These are phyloP conservation scores for Hygrocybe coccinea DNA, from an alignment of 768 basidiomycete genomes.

Conservation along the genomic window DNA sequence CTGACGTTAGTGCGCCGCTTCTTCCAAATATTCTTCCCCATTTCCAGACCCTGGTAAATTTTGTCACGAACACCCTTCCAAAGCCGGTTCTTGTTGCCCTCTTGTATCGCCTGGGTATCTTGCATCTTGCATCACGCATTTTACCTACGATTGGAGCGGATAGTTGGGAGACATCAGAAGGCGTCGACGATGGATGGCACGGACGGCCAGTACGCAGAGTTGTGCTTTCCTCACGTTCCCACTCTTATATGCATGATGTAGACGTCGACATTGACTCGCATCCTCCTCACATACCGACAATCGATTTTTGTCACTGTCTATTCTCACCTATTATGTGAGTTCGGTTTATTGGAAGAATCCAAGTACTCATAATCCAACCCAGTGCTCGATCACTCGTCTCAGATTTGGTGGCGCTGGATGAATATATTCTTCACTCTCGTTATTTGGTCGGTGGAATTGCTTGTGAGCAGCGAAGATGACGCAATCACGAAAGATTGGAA, in stretches of 20 bases:
- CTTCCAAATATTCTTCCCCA: conserved; percentile 77
- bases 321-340: conserved; percentile 77
- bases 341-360: neutral
- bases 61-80: conserved; percentile 79
- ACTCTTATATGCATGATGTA: conserved; percentile 22
- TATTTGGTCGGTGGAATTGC: conserved; percentile 77
- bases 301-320: conserved; percentile 83
- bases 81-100: conserved; percentile 79
- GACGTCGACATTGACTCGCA: conserved; percentile 71
- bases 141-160: conserved; percentile 81
- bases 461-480: conserved; percentile 76
- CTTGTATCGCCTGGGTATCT: conserved; percentile 71
- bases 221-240: conserved; percentile 1
- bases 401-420: conserved; percentile 92
- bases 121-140: conserved; percentile 78
- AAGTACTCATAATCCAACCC: neutral
- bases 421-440: conserved; percentile 82
- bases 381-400: conserved; percentile 88
- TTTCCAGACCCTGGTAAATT: conserved; percentile 72
- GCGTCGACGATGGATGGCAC: conserved; percentile 61
- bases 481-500: conserved; percentile 67
- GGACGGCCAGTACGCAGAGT: conserved; percentile 58
- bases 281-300: conserved; percentile 79
- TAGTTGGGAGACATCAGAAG: conserved; percentile 67
- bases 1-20: conserved; percentile 55